Base-by-base conservation (phyloP, 1,284 basidiomycete species). In the Lentinula novae-zelandiae region DNA sequence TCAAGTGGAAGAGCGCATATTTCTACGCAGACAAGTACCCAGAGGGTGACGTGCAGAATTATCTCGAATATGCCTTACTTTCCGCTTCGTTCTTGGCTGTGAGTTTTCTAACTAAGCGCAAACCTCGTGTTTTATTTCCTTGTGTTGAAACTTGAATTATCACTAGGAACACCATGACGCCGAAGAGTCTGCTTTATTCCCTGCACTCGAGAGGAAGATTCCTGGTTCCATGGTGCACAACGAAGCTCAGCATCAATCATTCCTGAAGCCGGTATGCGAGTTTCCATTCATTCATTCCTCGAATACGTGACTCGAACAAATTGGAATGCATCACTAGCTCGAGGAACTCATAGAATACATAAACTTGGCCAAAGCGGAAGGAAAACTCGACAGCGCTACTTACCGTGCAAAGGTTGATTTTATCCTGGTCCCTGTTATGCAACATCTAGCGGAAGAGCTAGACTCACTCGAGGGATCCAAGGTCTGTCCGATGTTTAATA, bases 401-500 rank as follows among this genome's bases (percentile, higher is more conserved):
- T 64, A 65, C 36, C 61, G 65, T 13, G 51, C 36, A 9, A 60
- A 64, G 62, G 52, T 67, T 13, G 65, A 67, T 57, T 50, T 50
- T 6, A 63, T 67, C 27, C 52, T 67, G 15, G 60, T 42, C 13
- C 64, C 63, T 8, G 40, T 67, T 33, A 67, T 67, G 66, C 51
- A 65, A 31, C 66, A 67, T 57, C 65, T 67, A 13, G 60, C 66
- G 34, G 66, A 67, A 17, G 66, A 67, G 50, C 60, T 67, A 7
- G 63, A 66, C 36, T 50, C 63, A 15, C 56, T 66, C 12, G 51
- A 63, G 8, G 44, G 61, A 8, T 17, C 51, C 22, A 58, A 42
- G 54, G 39, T 62, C 46, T 15, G 54, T 64, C 46, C 27, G 8
- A n/a, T 2, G 34, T 9, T 40, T 12, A 22, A 22, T 22, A 22